Evolutionary conservation across 257 asterid species (phyloP).

Genomic region (Mentha longifolia): DNA sequence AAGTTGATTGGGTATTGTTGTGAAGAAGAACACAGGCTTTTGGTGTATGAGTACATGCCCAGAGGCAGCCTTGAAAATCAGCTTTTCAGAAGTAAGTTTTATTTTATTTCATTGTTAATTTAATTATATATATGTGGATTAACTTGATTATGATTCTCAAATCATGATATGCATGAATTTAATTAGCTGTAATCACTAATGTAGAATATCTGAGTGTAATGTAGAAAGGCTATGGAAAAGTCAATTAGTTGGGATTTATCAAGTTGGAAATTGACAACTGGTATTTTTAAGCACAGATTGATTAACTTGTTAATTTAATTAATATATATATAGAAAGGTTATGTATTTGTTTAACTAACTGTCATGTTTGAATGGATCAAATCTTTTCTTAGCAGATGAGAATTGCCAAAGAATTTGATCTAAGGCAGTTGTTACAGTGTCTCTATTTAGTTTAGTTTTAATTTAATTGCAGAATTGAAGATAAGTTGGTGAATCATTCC

Average conservation of each 20-base stretch:
- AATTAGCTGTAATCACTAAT: too few species aligned
- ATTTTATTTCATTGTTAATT: too few species aligned
- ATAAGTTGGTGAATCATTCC: conserved; percentile 28
- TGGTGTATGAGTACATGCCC: conserved; percentile 93
- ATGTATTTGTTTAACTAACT: conserved; percentile 11
- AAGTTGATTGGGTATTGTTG: conserved; percentile 95
- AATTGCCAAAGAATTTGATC: conserved; percentile 37
- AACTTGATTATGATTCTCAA: neutral
- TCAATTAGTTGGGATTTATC: conserved; percentile 33
- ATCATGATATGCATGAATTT: too few species aligned
- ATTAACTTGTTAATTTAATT: conserved; percentile 23
- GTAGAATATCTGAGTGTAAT: neutral
- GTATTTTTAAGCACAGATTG: neutral
- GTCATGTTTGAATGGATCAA: conserved; percentile 36
- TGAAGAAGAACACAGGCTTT: conserved; percentile 90
- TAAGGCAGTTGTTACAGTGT: neutral
- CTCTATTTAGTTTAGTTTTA: neutral
- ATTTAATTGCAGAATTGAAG: conserved; percentile 21
- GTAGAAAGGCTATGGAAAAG: conserved; percentile 23
- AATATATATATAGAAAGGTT: neutral
- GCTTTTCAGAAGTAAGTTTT: conserved; percentile 76
- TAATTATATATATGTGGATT: neutral
- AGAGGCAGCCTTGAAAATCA: conserved; percentile 95
- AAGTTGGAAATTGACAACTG: conserved; percentile 42
- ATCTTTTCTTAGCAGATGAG: conserved; percentile 34